Base-by-base conservation (phyloP, 2,329 filamentous ascomycete species). In the Phyllosticta paracitricarpa region DNA sequence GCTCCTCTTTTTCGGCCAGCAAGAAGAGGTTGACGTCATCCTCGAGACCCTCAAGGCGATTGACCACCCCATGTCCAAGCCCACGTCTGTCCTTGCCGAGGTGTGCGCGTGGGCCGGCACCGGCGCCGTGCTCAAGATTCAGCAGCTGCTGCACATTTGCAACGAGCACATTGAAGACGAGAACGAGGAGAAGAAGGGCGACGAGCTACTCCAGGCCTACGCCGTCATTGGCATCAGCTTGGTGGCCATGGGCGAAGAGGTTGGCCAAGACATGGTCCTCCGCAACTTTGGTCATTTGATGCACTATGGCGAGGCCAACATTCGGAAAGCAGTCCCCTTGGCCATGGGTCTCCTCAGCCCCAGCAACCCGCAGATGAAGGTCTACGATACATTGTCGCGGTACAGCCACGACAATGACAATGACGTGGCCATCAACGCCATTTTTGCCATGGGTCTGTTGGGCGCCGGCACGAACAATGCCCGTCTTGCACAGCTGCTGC, bases 361-460 rank as follows among this genome's bases (percentile, higher is more conserved):
- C 12, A 97, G 91, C 78, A 99, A 99, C 78, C 94, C 94, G 10
- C 95, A 99, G 75, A 99, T 99, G 93, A 99, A 97, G 82, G 89
- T 99, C 56, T 99, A 99, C 79, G 94, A 99, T 75, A 99, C 94
- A 0, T 81, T 99, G 10, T 99, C 94, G 58, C 84, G 94, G 71
- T 99, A 99, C 82, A 95, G 89, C 65, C 94, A 99, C 82, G 94
- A 99, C 79, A 99, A 94, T 67, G 94, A 99, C 77, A 95, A 93
- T 64, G 94, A 99, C 70, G 94, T 99, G 55, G 94, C 94, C 51
- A 89, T 99, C 76, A 99, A 97, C 72, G 91, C 94, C 70, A 99
- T 99, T 72, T 99, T 99, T 71, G 92, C 94, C 67, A 99, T 99
- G 94, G 94, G 94, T 76, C 87, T 99, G 63, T 82, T 96, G 48